phyloP scores from a whole-genome alignment of 2,329 filamentous ascomycete species.

The Pochonia chlamydosporia region DNA sequence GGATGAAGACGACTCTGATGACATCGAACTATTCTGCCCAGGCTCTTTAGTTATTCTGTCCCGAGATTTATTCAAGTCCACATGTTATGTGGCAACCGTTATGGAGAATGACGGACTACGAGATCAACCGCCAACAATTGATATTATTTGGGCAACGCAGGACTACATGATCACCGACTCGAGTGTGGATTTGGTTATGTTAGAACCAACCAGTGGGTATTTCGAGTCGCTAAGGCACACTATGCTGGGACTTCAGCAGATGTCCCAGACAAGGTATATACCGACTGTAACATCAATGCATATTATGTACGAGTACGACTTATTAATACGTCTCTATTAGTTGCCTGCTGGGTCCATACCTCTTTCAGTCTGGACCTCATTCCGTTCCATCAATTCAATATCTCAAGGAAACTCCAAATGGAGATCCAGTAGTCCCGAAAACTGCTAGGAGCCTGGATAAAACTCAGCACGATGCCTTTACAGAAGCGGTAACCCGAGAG shows the following conservation, averaged over 20 bases:
- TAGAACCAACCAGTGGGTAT: conserved; percentile 68
- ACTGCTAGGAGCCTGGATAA: conserved; percentile 48
- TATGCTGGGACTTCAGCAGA: conserved; percentile 65
- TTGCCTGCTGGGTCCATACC: conserved; percentile 57
- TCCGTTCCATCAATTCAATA: conserved; percentile 21
- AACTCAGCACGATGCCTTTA: conserved; percentile 65
- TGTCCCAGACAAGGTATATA: conserved; percentile 45
- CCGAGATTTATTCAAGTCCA: conserved; percentile 55
- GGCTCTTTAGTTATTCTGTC: conserved; percentile 50
- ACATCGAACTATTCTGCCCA: conserved; percentile 44
- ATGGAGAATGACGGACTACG: conserved; percentile 59
- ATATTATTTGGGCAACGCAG: conserved; percentile 63
- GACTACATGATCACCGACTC: conserved; percentile 63
- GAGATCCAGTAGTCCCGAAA: neutral
- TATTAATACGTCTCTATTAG: conserved; percentile 18
- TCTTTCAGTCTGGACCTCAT: conserved; percentile 41
- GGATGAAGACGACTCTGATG: conserved; percentile 50
- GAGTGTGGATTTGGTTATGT: conserved; percentile 65
- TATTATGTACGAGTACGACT: no score
- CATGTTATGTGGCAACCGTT: conserved; percentile 66
- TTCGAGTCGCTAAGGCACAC: conserved; percentile 73
- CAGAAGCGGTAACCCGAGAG: conserved; percentile 63
- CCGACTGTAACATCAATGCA: conserved; percentile 8
- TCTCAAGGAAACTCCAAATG: conserved; percentile 12
- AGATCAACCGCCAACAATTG: conserved; percentile 37